phyloP scores from a whole-genome alignment of 78 protist species.

The Pigoraptor vietnamica region DNA sequence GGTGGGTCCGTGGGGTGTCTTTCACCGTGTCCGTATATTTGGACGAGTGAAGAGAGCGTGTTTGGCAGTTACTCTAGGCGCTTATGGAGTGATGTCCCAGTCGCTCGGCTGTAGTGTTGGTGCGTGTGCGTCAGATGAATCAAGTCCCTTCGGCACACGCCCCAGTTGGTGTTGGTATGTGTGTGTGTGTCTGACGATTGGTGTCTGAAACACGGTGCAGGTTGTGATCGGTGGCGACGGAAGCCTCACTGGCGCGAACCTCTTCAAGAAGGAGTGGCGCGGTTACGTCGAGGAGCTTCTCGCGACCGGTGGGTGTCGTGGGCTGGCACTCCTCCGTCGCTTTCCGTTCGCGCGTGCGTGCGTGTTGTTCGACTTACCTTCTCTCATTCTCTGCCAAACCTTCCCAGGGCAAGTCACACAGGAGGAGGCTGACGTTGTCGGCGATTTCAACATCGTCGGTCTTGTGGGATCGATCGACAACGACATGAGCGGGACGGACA shows the following conservation, averaged over 20 bases:
- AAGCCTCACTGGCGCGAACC: slow-evolving; percentile 66
- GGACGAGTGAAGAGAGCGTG: no score
- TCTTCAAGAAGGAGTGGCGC: slow-evolving; percentile 57
- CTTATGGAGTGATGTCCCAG: no score
- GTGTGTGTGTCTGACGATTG: no score
- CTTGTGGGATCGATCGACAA: slow-evolving; percentile 79
- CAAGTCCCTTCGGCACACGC: no score
- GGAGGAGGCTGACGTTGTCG: neutral
- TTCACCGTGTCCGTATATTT: neutral
- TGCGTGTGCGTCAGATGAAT: no score
- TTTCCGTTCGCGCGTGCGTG: neutral
- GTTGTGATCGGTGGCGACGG: slow-evolving; percentile 77
- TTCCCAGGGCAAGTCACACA: neutral
- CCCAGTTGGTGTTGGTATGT: no score
- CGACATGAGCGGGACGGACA: slow-evolving; percentile 39
- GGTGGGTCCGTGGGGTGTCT: neutral
- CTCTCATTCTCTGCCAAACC: neutral
- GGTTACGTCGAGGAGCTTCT: slow-evolving; percentile 26
- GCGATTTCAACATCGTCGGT: slow-evolving; percentile 48
- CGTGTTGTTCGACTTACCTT: neutral
- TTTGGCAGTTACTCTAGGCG: no score
- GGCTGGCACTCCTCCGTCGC: neutral
- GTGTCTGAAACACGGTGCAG: no score
- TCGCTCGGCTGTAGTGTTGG: no score
- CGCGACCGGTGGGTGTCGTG: neutral